These are phyloP conservation scores for Aspergillus brunneoviolaceus DNA, from an alignment of 2,329 filamentous ascomycete genomes.

Conservation along the genomic window DNA sequence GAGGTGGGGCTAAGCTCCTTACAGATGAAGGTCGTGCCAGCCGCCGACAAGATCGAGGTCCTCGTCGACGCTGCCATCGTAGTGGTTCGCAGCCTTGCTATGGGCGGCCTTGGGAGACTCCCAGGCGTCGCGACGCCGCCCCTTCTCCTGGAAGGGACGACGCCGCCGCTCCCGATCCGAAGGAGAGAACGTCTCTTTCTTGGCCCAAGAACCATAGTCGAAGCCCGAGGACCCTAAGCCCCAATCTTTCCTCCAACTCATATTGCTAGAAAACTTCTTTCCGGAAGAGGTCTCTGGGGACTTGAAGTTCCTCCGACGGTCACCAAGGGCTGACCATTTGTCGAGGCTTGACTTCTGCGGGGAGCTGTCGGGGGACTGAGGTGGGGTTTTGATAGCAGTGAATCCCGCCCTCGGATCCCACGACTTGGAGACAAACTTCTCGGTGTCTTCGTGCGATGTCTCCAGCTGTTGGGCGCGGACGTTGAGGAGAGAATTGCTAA, in stretches of 20 bases:
- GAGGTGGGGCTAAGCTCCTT: slow-evolving; percentile 25
- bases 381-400: slow-evolving; percentile 34
- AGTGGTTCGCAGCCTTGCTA: slow-evolving; percentile 36
- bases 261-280: slow-evolving; percentile 46
- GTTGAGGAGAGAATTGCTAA: slow-evolving; percentile 54
- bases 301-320: slow-evolving; percentile 71
- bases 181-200: slow-evolving; percentile 31
- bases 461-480: slow-evolving; percentile 43
- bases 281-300: slow-evolving; percentile 54
- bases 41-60: slow-evolving; percentile 94
- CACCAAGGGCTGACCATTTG: slow-evolving; percentile 87
- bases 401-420: slow-evolving; percentile 66
- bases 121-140: slow-evolving; percentile 47
- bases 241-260: slow-evolving; percentile 45
- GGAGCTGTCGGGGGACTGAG: slow-evolving; percentile 61
- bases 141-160: slow-evolving; percentile 43
- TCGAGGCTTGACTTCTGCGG: slow-evolving; percentile 58
- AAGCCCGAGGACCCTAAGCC: slow-evolving; percentile 39
- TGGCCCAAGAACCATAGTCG: slow-evolving; percentile 35
- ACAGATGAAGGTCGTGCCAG: slow-evolving; percentile 71
- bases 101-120: slow-evolving; percentile 32
- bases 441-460: slow-evolving; percentile 12
- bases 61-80: slow-evolving; percentile 60
- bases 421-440: slow-evolving; percentile 34
- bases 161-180: slow-evolving; percentile 38